phyloP scores from a whole-genome alignment of 106 monocot genomes.

The Hemerocallis citrina region DNA sequence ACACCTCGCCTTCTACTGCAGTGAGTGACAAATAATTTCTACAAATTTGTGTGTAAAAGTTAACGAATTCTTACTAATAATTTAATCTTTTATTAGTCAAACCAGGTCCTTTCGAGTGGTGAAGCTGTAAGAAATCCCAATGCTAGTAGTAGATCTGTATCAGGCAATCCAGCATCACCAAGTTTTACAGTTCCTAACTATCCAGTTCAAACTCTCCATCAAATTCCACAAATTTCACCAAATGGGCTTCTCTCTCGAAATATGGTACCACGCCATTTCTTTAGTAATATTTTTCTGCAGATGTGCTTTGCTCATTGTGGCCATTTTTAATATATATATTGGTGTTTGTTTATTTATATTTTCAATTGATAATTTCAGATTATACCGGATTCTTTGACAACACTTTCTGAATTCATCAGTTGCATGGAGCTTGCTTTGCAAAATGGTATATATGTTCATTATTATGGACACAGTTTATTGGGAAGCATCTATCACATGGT shows the following conservation, averaged over 20 bases:
- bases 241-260: conserved; percentile 12
- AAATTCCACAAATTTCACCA: conserved; percentile 21
- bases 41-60: not conserved
- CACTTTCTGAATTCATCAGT: conserved; percentile 64
- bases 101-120: conserved; percentile 30
- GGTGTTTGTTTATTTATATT: not conserved
- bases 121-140: conserved; percentile 28
- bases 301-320: not conserved
- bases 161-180: conserved; percentile 22
- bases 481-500: not conserved
- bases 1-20: conserved; percentile 18
- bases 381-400: conserved; percentile 77
- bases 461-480: not conserved
- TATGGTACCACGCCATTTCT: conserved; percentile 15
- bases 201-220: conserved; percentile 20
- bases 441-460: conserved; percentile 25
- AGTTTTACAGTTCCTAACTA: conserved; percentile 22
- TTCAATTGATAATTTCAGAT: conserved; percentile 27
- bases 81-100: conserved; percentile 8
- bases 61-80: not conserved
- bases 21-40: conserved; percentile 13
- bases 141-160: conserved; percentile 23
- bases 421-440: conserved; percentile 57
- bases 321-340: too few species aligned
- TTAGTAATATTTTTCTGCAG: not conserved